These are phyloP conservation scores for Pyricularia sp. DNA, from an alignment of 2,329 filamentous ascomycete species.

Conservation along the genomic window DNA sequence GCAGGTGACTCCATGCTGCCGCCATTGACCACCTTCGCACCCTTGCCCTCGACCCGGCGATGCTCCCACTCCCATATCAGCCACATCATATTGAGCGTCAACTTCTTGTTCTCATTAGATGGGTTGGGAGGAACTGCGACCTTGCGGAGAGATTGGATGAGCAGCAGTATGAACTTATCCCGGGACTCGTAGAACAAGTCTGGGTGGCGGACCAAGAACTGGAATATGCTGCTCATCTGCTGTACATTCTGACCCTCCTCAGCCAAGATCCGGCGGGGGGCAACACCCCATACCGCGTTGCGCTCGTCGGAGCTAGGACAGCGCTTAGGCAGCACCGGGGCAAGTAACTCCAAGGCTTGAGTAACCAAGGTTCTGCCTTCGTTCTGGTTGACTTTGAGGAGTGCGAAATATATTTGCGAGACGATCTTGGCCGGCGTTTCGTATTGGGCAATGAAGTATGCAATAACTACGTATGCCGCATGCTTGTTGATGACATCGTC, in stretches of 20 bases:
- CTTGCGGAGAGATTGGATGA: conserved; percentile 82
- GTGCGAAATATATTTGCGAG: conserved; percentile 84
- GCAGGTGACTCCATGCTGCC: conserved; percentile 40
- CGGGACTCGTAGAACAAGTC: conserved; percentile 91
- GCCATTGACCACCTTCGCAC: conserved; percentile 14
- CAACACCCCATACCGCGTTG: conserved; percentile 79
- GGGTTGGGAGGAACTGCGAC: conserved; percentile 75
- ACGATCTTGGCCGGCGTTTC: conserved; percentile 96
- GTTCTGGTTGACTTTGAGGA: conserved; percentile 88
- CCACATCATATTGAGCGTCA: conserved; percentile 83
- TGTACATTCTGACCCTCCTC: conserved; percentile 94
- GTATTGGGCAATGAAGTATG: conserved; percentile 95
- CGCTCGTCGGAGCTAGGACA: conserved; percentile 56
- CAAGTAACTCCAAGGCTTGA: conserved; percentile 87
- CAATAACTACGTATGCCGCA: conserved; percentile 91
- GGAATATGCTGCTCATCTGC: conserved; percentile 94
- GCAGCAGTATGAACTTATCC: conserved; percentile 81
- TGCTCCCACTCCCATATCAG: conserved; percentile 92
- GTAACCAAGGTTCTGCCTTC: conserved; percentile 88
- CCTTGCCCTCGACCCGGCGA: conserved; percentile 59
- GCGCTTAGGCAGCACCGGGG: conserved; percentile 84
- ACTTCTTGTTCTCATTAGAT: conserved; percentile 83
- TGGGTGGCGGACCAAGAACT: conserved; percentile 88
- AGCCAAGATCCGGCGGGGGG: conserved; percentile 80
- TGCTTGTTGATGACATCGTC: conserved; percentile 99